These are phyloP conservation scores for Lunularia cruciata DNA, from an alignment of 225 moss, liverwort and hornwort species.

Conservation along the genomic window DNA sequence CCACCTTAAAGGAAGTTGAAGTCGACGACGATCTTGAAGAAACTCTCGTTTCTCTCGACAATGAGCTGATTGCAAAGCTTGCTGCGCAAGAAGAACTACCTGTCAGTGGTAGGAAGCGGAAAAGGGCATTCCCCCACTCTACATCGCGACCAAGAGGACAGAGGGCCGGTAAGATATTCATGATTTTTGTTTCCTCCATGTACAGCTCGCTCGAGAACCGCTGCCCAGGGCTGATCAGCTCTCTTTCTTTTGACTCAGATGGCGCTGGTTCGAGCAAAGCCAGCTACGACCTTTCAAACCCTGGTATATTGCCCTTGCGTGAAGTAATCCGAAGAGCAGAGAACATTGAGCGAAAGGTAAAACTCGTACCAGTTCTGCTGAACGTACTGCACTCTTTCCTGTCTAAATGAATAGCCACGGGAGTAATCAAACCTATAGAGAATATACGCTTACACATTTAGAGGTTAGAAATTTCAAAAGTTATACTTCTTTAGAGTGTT, in stretches of 20 bases:
- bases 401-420: no score
- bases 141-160: conserved; percentile 23
- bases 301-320: conserved; percentile 70
- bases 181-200: not conserved
- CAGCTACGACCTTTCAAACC: conserved; percentile 65
- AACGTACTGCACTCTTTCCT: no score
- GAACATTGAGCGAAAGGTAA: conserved; percentile 82
- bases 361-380: no score
- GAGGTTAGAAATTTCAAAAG: no score
- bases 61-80: not conserved
- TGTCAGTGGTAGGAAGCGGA: conserved; percentile 30
- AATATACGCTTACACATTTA: no score
- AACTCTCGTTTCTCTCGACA: not conserved
- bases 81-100: conserved; percentile 6
- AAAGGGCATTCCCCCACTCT: conserved; percentile 30
- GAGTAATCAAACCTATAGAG: no score
- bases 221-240: not conserved
- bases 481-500: no score
- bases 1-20: not conserved
- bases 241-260: not conserved
- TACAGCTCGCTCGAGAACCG: not conserved
- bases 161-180: not conserved
- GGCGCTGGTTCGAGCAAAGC: not conserved
- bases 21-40: conserved; percentile 11
- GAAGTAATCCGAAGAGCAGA: conserved; percentile 93